phyloP scores from a whole-genome alignment of 306 rosid genomes.

The Lathyrus tuberosus region DNA sequence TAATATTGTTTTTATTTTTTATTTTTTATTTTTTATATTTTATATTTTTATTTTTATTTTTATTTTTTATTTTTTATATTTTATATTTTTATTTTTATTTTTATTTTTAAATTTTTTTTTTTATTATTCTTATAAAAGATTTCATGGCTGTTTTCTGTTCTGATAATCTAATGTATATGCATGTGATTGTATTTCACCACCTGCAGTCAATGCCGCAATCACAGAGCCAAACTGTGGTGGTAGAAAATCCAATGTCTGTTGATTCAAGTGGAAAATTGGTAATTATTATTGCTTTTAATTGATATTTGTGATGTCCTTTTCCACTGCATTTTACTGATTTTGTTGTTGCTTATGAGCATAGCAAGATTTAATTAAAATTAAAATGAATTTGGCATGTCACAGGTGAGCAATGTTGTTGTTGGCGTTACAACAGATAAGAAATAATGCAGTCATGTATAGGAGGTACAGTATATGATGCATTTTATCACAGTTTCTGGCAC shows the following conservation, averaged over 20 bases:
- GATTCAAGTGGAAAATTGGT: slow-evolving; percentile 98
- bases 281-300: slow-evolving; percentile 33
- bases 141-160: slow-evolving; percentile 2
- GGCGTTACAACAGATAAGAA: slow-evolving; percentile 92
- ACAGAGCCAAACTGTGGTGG: slow-evolving; percentile 92
- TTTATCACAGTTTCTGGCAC: slow-evolving; percentile 33
- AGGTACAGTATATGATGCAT: slow-evolving; percentile 37
- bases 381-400: slow-evolving; percentile 38
- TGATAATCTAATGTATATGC: slow-evolving; percentile 20
- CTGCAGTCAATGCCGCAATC: slow-evolving; percentile 60
- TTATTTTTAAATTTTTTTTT: too few species aligned
- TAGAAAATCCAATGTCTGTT: slow-evolving; percentile 96
- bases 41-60: too few species aligned
- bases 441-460: slow-evolving; percentile 38
- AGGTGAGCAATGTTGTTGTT: slow-evolving; percentile 98
- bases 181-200: slow-evolving; percentile 29
- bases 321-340: slow-evolving; percentile 18
- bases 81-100: too few species aligned
- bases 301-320: not conserved
- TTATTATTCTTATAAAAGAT: slow-evolving; percentile 13
- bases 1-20: not conserved
- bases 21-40: too few species aligned
- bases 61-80: too few species aligned
- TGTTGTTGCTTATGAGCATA: slow-evolving; percentile 13
- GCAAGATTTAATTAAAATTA: slow-evolving; percentile 15